phyloP scores from a whole-genome alignment of 768 basidiomycete genomes.

The Kwoniella europaea region DNA sequence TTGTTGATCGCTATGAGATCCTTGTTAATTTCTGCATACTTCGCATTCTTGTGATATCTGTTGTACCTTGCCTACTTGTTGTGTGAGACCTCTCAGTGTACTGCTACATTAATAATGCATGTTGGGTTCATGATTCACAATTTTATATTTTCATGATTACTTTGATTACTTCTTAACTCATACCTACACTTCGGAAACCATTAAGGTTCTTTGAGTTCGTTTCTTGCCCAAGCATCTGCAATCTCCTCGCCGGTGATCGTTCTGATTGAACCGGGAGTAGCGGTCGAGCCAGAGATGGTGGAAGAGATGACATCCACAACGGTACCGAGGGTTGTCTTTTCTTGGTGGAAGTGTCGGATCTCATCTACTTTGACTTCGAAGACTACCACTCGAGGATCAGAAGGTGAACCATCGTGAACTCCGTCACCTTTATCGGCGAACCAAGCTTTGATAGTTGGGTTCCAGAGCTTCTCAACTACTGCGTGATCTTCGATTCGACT shows the following conservation, averaged over 20 bases:
- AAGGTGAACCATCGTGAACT: constrained; percentile 76
- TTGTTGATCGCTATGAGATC: background rate
- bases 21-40: background rate
- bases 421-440: constrained; percentile 88
- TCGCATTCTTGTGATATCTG: background rate
- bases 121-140: constrained; percentile 8
- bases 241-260: constrained; percentile 78
- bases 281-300: constrained; percentile 68
- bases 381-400: constrained; percentile 77
- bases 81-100: background rate
- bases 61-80: background rate
- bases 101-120: constrained; percentile 24
- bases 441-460: constrained; percentile 65
- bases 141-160: background rate
- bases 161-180: background rate
- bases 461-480: constrained; percentile 55
- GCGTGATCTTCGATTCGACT: constrained; percentile 53
- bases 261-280: constrained; percentile 75
- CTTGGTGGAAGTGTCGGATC: constrained; percentile 80
- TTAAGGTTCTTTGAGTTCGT: constrained; percentile 46
- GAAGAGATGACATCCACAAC: constrained; percentile 68
- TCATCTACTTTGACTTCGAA: constrained; percentile 73
- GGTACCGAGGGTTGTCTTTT: constrained; percentile 66
- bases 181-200: background rate
- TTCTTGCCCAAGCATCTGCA: constrained; percentile 35